These are phyloP conservation scores for Ogataea angusta DNA, from an alignment of 805 yeast species.

Conservation along the genomic window DNA sequence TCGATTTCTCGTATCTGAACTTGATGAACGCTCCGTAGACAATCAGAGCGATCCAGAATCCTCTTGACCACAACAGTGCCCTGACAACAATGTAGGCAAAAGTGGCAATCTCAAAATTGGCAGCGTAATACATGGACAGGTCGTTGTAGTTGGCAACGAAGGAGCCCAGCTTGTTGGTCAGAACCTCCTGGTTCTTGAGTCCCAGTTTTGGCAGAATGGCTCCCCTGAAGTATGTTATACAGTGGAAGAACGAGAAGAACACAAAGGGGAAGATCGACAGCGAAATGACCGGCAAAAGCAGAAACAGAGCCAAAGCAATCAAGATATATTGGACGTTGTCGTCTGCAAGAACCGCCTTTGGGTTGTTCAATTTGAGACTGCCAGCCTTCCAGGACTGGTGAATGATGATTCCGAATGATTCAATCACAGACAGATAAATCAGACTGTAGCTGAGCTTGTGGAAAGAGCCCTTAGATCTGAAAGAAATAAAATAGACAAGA, in stretches of 20 bases:
- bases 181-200: slow-evolving; percentile 11
- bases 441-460: slow-evolving; percentile 51
- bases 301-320: slow-evolving; percentile 51
- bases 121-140: slow-evolving; percentile 53
- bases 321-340: slow-evolving; percentile 54
- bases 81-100: slow-evolving; percentile 31
- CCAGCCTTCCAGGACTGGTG: slow-evolving; percentile 51
- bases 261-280: slow-evolving; percentile 70
- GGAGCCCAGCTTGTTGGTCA: slow-evolving; percentile 31
- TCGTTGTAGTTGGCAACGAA: slow-evolving; percentile 57
- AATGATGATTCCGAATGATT: slow-evolving; percentile 73
- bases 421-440: slow-evolving; percentile 60
- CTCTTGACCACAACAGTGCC: slow-evolving; percentile 52
- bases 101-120: slow-evolving; percentile 47
- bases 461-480: slow-evolving; percentile 31
- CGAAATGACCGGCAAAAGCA: slow-evolving; percentile 55
- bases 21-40: slow-evolving; percentile 64
- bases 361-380: slow-evolving; percentile 22
- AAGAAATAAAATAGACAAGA: slow-evolving; percentile 37
- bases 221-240: slow-evolving; percentile 63
- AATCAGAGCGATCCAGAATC: slow-evolving; percentile 58
- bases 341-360: slow-evolving; percentile 41
- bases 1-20: slow-evolving; percentile 71
- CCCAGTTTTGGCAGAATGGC: slow-evolving; percentile 64
- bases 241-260: slow-evolving; percentile 79